Conservation (phyloP, 2,329 filamentous ascomycete genomes). For the Gaeumannomyces tritici region DNA sequence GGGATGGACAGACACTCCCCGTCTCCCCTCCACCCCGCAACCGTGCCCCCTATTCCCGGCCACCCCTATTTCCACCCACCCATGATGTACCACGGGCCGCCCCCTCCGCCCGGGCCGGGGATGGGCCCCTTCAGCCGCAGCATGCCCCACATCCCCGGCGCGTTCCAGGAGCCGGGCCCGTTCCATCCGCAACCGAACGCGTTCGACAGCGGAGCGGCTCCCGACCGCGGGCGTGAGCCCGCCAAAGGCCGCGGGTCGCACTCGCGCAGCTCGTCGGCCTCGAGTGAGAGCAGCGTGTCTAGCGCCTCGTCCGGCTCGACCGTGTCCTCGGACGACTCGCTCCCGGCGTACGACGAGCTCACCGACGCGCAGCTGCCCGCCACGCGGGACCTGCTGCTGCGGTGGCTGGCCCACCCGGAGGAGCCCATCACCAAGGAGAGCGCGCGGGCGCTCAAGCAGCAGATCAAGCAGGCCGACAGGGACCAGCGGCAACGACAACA, state of each 20-base stretch:
- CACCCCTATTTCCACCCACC: background rate
- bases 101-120: too few species aligned
- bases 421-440: constrained; percentile 36
- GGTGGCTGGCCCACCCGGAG: constrained; percentile 41
- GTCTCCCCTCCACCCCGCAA: too few species aligned
- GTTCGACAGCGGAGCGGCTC: background rate
- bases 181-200: background rate
- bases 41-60: background rate
- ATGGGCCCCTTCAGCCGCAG: background rate
- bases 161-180: background rate
- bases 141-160: background rate
- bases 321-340: constrained; percentile 37
- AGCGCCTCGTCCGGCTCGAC: constrained; percentile 24
- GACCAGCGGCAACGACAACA: background rate
- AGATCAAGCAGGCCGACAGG: constrained; percentile 21
- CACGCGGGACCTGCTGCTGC: constrained; percentile 30
- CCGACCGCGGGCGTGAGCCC: background rate
- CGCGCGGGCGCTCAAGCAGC: constrained; percentile 28
- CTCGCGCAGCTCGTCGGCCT: constrained; percentile 13
- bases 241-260: background rate
- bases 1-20: background rate
- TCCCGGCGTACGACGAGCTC: constrained; percentile 43
- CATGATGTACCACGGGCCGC: background rate
- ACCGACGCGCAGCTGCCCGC: constrained; percentile 36
- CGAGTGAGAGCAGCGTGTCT: constrained; percentile 23